Percentiles rank a stretch among this genome's conserved stretches.
These are phyloP conservation scores for Ormosia semicastrata DNA, from an alignment of 306 rosid genomes.

Conservation along the genomic window DNA sequence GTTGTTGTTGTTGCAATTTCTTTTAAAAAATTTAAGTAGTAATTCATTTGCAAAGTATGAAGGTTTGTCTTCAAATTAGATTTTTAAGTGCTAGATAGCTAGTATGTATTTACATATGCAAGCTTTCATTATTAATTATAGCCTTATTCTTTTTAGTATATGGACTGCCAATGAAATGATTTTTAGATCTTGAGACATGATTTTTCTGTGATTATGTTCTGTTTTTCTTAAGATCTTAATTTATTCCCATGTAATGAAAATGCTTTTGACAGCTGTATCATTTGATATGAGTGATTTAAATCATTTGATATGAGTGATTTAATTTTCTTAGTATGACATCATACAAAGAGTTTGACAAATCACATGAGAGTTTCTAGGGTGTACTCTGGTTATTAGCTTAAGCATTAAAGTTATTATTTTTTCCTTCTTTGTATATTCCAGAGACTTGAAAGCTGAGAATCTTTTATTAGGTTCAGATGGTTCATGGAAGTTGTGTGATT, in stretches of 20 bases:
- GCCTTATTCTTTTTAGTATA: not conserved
- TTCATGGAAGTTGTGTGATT: conserved; percentile 92
- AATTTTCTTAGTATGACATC: not conserved
- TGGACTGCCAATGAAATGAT: not conserved
- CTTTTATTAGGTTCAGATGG: conserved; percentile 82
- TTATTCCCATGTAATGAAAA: not conserved
- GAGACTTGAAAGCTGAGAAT: conserved; percentile 97
- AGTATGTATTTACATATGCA: not conserved
- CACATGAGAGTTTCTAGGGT: not conserved
- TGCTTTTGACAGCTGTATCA: not conserved
- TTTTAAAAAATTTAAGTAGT: not conserved
- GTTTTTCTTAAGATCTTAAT: not conserved
- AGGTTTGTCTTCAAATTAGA: not conserved
- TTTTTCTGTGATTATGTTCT: not conserved
- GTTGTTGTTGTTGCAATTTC: not conserved
- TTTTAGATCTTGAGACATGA: not conserved
- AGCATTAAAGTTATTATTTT: not conserved
- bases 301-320: not conserved
- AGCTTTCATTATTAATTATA: not conserved
- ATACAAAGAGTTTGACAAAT: not conserved
- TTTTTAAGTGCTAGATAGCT: not conserved
- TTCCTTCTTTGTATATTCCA: conserved; percentile 26
- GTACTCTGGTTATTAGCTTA: not conserved
- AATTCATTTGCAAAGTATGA: not conserved
- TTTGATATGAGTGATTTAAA: not conserved